phyloP scores from a whole-genome alignment of 2,329 filamentous ascomycete species.

The Myriosclerotinia curreyana region DNA sequence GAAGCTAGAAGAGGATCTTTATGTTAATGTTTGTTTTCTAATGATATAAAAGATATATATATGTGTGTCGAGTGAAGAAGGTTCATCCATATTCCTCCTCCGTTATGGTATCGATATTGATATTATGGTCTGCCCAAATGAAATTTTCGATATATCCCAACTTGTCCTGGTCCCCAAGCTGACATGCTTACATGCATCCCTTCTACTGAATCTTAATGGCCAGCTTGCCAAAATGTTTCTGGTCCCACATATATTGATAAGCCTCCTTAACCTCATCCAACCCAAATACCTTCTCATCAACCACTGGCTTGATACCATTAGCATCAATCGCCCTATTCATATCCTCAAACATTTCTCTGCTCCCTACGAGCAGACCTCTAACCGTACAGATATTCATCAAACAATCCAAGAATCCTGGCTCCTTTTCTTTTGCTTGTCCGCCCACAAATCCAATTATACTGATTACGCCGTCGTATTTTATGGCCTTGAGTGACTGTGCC shows the following conservation, averaged over 20 bases:
- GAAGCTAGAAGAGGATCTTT: not conserved
- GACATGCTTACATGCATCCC: not conserved
- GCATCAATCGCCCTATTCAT: constrained; percentile 51
- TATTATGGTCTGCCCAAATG: not conserved
- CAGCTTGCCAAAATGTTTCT: constrained; percentile 39
- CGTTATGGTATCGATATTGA: not conserved
- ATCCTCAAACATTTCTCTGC: constrained; percentile 49
- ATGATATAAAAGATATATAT: not conserved
- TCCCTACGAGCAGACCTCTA: constrained; percentile 49
- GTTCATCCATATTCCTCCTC: no score
- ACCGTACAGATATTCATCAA: constrained; percentile 43
- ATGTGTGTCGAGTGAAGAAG: no score
- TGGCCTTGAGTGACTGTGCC: constrained; percentile 42
- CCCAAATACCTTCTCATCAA: constrained; percentile 47
- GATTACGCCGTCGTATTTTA: constrained; percentile 45
- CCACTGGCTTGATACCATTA: constrained; percentile 46
- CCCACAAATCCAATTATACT: constrained; percentile 43
- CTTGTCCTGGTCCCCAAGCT: not conserved
- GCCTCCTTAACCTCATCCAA: constrained; percentile 47
- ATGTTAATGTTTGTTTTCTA: not conserved
- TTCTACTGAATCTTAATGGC: constrained; percentile 19
- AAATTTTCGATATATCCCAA: not conserved
- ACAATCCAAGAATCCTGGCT: constrained; percentile 38
- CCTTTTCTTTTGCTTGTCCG: constrained; percentile 28
- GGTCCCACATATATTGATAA: constrained; percentile 50